Evolutionary conservation across 2,329 filamentous ascomycete species (phyloP).

Genomic region (Fusarium poae): DNA sequence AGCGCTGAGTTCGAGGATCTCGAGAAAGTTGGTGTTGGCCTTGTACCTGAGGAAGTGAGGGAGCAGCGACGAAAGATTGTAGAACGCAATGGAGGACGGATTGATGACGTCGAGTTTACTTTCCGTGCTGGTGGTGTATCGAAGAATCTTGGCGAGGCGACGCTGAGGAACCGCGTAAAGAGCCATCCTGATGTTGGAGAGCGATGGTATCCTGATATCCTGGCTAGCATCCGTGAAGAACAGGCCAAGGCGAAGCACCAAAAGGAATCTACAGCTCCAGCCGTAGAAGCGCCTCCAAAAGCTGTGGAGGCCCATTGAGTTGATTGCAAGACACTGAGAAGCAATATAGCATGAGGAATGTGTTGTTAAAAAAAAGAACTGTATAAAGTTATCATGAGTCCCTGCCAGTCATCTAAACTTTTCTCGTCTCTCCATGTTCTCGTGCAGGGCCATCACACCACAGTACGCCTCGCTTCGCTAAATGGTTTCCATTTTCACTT

Average conservation of each 20-base stretch:
- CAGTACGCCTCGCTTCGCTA: slow-evolving; percentile 43
- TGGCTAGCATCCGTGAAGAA: slow-evolving; percentile 69
- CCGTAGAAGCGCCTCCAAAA: slow-evolving; percentile 38
- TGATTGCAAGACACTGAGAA: slow-evolving; percentile 4
- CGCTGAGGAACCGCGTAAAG: slow-evolving; percentile 85
- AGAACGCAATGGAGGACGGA: slow-evolving; percentile 66
- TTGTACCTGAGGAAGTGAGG: slow-evolving; percentile 72
- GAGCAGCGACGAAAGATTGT: slow-evolving; percentile 72
- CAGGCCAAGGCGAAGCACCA: slow-evolving; percentile 60
- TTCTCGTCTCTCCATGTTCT: slow-evolving; percentile 19
- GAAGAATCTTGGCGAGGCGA: slow-evolving; percentile 82
- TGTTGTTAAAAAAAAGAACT: slow-evolving; percentile 34
- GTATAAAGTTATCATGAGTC: slow-evolving; percentile 40
- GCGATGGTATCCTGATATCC: slow-evolving; percentile 79
- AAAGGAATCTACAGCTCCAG: slow-evolving; percentile 41
- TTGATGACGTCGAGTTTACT: slow-evolving; percentile 88
- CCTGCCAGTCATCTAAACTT: slow-evolving; percentile 24
- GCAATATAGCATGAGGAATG: slow-evolving; percentile 9
- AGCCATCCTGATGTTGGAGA: slow-evolving; percentile 89
- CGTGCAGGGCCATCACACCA: slow-evolving; percentile 35
- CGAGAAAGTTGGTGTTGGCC: slow-evolving; percentile 68
- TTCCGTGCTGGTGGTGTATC: slow-evolving; percentile 78
- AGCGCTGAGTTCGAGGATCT: slow-evolving; percentile 85
- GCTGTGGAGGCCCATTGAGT: slow-evolving; percentile 53
- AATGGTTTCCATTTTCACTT: slow-evolving; percentile 28